Base-by-base conservation (phyloP, 23 red algal genomes). In the Porphyridium purpureum region DNA sequence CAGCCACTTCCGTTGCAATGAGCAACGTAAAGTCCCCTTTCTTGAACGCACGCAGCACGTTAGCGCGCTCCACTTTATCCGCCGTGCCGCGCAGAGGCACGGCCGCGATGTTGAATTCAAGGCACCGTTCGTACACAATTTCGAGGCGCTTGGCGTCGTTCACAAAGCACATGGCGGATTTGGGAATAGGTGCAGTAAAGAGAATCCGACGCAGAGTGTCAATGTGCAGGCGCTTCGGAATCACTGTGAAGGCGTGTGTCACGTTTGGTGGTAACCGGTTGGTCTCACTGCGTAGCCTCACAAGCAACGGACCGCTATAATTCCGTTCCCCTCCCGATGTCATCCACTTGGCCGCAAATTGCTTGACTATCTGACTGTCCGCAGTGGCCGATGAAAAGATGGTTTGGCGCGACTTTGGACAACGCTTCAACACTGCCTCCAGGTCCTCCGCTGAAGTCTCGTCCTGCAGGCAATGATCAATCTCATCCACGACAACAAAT, bases 1-100 rank as follows among this genome's bases (percentile, higher is more conserved):
- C 79, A 30, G 75, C 80, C 24, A 98, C 47, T 52, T 98, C 90
- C 19, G 90, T 98, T 29, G 63, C 50, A 7, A 98, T 53, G 7
- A 98, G 66, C 5, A 85, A 60, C 32, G 36, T 47, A 4, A 48
- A 58, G 7, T 73, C 33, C 24, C 72, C 74, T 24, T 35, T 17
- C 54, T 80, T 64, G 21, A 85, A 85, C 21, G 62, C 73, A 29
- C 49, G 46, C 28, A 93, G 40, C 49, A 93, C 84, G 22, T 72
- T 59, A 29, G 73, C 74, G 24, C 84, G 22, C 48, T 93, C 72
- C 3, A 73, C 35, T 52, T 93, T 93, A 49, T 66, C 57, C 14
- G 72, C 69, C 28, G 80, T 67, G 24, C 84, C 84, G 29, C 68
- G 59, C 47, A 93, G 51, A 21, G 31, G 59, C 7, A 52, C 76